phyloP scores from a whole-genome alignment of 1,284 basidiomycete genomes.

The Ceratobasidium sp. region DNA sequence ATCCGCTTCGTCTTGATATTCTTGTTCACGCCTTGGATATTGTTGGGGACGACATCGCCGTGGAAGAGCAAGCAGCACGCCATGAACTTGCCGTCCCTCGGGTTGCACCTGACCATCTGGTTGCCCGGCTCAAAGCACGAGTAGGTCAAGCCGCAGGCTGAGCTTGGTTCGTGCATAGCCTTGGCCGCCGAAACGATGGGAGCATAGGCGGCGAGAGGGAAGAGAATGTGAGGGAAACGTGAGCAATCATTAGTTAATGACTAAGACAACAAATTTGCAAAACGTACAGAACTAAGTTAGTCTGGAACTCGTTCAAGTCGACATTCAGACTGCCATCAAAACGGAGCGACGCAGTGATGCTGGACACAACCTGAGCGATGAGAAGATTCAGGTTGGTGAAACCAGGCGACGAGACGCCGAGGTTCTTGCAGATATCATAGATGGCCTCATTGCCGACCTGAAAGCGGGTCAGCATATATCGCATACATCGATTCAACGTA shows the following conservation, averaged over 20 bases:
- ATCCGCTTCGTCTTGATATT: slow-evolving; percentile 97
- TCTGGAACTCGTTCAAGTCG: slow-evolving; percentile 99
- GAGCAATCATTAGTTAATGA: neutral
- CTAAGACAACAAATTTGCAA: neutral
- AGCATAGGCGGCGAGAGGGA: slow-evolving; percentile 96
- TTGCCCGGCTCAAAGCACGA: slow-evolving; percentile 98
- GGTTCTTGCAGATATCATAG: slow-evolving; percentile 98
- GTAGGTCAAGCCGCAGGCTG: slow-evolving; percentile 98
- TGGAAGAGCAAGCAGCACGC: slow-evolving; percentile 92
- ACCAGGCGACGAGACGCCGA: slow-evolving; percentile 88
- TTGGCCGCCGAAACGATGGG: slow-evolving; percentile 89
- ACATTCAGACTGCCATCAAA: slow-evolving; percentile 99
- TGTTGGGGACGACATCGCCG: slow-evolving; percentile 97
- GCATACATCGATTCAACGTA: slow-evolving; percentile 52
- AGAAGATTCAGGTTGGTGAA: slow-evolving; percentile 97
- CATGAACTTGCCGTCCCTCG: slow-evolving; percentile 90
- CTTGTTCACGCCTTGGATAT: slow-evolving; percentile 92
- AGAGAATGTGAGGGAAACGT: slow-evolving; percentile 97
- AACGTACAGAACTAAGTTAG: slow-evolving; percentile 92
- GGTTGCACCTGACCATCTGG: slow-evolving; percentile 99
- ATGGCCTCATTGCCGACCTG: slow-evolving; percentile 97
- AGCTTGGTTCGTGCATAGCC: slow-evolving; percentile 97
- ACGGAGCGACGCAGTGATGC: slow-evolving; percentile 95
- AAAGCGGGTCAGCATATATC: slow-evolving; percentile 33
- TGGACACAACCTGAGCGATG: slow-evolving; percentile 98